Evolutionary conservation across 1,139 yeast genomes (phyloP).

Genomic region (Sugiyamaella pinicola): DNA sequence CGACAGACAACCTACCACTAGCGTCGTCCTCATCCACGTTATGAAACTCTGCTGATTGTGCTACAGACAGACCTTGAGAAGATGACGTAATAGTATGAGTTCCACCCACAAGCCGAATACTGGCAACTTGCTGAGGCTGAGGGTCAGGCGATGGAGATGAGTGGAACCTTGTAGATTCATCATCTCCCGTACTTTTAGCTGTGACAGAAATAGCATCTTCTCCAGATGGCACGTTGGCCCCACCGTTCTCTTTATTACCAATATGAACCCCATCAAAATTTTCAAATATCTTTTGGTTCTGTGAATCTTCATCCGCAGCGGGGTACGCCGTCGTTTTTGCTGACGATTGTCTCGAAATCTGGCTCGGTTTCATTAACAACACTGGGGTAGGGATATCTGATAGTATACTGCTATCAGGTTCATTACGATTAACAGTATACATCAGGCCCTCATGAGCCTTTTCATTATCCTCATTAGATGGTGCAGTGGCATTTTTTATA

Average conservation of each 20-base stretch:
- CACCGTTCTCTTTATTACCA: conserved; percentile 5
- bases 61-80: conserved; percentile 7
- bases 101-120: conserved; percentile 14
- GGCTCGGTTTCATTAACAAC: conserved; percentile 12
- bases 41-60: conserved; percentile 8
- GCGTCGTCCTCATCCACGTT: conserved; percentile 8
- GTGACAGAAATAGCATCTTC: not conserved
- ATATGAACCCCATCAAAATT: conserved; percentile 35
- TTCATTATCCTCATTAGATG: not conserved
- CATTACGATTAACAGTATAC: not conserved
- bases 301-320: not conserved
- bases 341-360: conserved; percentile 7
- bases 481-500: not conserved
- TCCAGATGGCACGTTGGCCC: not conserved
- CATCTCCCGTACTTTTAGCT: not conserved
- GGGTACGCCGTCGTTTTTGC: not conserved
- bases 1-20: not conserved
- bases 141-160: not conserved
- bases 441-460: not conserved
- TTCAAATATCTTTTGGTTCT: conserved; percentile 25
- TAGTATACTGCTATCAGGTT: not conserved
- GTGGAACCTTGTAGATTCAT: not conserved
- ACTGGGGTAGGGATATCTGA: conserved; percentile 17
- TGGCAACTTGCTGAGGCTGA: conserved; percentile 9
- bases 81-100: conserved; percentile 2